phyloP scores from a whole-genome alignment of 1,284 basidiomycete species.

The Boletus mariae region DNA sequence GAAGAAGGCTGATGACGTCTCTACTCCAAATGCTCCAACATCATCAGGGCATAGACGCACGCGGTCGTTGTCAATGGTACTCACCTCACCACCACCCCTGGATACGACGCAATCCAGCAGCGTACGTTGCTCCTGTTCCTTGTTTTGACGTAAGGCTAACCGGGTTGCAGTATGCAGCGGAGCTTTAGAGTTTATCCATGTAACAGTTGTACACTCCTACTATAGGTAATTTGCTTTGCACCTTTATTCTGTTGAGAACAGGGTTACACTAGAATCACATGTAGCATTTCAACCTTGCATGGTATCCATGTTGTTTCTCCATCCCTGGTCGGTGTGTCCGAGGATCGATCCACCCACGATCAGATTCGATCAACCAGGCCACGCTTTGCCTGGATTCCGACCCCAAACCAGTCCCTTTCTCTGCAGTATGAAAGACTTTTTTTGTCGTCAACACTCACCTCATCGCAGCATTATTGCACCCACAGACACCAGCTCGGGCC shows the following conservation, averaged over 20 bases:
- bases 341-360: slow-evolving; percentile 4
- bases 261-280: slow-evolving; percentile 12
- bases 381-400: not conserved
- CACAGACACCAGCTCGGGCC: too few species aligned
- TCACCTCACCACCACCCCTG: slow-evolving; percentile 23
- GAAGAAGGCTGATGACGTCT: not conserved
- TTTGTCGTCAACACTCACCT: not conserved
- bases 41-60: slow-evolving; percentile 25
- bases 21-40: slow-evolving; percentile 5
- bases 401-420: slow-evolving; percentile 4
- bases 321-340: not conserved
- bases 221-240: slow-evolving; percentile 5
- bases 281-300: slow-evolving; percentile 24
- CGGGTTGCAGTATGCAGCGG: slow-evolving; percentile 23
- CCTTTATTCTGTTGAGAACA: slow-evolving; percentile 1
- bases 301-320: slow-evolving; percentile 10
- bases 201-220: slow-evolving; percentile 1
- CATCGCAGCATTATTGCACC: not conserved
- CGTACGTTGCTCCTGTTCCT: slow-evolving; percentile 9
- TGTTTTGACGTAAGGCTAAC: slow-evolving; percentile 3
- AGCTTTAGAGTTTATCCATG: slow-evolving; percentile 15
- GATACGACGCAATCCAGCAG: slow-evolving; percentile 13
- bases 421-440: not conserved
- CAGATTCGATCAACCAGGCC: not conserved
- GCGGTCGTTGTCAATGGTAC: slow-evolving; percentile 27